phyloP scores from a whole-genome alignment of 805 yeast species.

The Lipomyces spencermartinsiae region DNA sequence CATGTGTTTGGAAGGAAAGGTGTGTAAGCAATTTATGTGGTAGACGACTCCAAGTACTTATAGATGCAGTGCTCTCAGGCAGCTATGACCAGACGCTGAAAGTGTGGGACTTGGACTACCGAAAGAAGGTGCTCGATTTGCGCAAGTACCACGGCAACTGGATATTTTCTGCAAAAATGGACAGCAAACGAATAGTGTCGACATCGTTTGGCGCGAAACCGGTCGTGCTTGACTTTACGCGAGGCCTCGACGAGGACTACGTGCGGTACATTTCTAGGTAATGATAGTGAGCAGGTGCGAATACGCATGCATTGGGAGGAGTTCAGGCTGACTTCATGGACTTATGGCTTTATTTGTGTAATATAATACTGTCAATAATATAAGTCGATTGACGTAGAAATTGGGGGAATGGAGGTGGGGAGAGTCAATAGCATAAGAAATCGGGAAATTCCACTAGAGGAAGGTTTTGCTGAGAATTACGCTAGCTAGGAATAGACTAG shows the following conservation, averaged over 20 bases:
- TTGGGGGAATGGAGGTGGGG: too few relatives aligned
- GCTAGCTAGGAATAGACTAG: not conserved
- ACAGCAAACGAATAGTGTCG: constrained; percentile 43
- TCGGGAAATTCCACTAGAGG: too few relatives aligned
- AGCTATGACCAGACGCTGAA: constrained; percentile 48
- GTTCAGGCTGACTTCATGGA: not conserved
- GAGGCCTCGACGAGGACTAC: constrained; percentile 41
- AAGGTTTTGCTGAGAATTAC: too few relatives aligned
- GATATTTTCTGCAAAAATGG: constrained; percentile 46
- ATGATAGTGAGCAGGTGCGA: not conserved
- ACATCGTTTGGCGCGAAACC: constrained; percentile 46
- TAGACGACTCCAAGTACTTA: not conserved
- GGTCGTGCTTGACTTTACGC: constrained; percentile 46
- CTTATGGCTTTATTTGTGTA: not conserved
- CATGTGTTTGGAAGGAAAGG: constrained; percentile 39
- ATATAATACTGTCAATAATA: not conserved
- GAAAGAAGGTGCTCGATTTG: constrained; percentile 41
- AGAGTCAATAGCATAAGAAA: too few relatives aligned
- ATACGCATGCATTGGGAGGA: not conserved
- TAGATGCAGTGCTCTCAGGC: constrained; percentile 44
- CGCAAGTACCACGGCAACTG: constrained; percentile 46
- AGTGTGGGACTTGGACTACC: constrained; percentile 46
- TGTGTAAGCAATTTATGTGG: not conserved
- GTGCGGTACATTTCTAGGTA: constrained; percentile 19
- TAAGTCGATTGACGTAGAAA: not conserved